Percentiles rank a stretch among this genome's conserved stretches.
These are phyloP conservation scores for Rhizophora apiculata DNA, from an alignment of 345 rosid species.

Conservation along the genomic window DNA sequence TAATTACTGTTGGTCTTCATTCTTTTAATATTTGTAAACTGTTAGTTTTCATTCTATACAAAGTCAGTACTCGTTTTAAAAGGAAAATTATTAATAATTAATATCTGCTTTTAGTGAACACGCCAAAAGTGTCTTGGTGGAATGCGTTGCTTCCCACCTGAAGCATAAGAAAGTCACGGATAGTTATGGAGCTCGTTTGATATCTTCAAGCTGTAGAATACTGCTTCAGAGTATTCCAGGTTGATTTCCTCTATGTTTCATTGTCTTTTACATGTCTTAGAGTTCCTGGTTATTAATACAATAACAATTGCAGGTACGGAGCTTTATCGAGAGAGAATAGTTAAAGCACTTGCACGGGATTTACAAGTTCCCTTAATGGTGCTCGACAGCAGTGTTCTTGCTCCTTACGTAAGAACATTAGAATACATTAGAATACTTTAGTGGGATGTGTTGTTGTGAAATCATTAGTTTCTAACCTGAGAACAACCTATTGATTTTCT, in stretches of 20 bases:
- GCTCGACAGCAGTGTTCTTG: conserved; percentile 87
- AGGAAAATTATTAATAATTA: neutral
- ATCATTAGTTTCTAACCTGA: neutral
- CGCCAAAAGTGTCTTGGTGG: conserved; percentile 70
- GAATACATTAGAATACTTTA: conserved; percentile 35
- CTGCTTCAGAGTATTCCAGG: conserved; percentile 92
- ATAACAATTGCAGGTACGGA: conserved; percentile 66
- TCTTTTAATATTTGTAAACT: conserved; percentile 4
- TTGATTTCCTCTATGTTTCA: conserved; percentile 14
- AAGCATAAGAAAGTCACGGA: conserved; percentile 54
- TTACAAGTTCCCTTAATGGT: conserved; percentile 77
- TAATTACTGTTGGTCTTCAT: conserved; percentile 34
- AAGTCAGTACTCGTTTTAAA: neutral
- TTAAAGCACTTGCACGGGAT: conserved; percentile 85
- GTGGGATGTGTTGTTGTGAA: conserved; percentile 4
- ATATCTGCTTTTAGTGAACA: conserved; percentile 48
- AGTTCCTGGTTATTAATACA: conserved; percentile 11
- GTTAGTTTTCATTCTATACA: conserved; percentile 3
- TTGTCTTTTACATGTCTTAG: neutral
- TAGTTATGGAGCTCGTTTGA: conserved; percentile 66
- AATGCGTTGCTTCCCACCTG: conserved; percentile 84
- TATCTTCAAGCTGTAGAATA: conserved; percentile 88
- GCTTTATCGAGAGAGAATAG: conserved; percentile 88
- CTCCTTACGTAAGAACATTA: conserved; percentile 92
- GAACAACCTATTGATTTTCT: conserved; percentile 11